Evolutionary conservation across 176 grass and related monocot species (phyloP), one percentile per base, ranked within the genome.

Genomic region (Ananas comosus): DNA sequence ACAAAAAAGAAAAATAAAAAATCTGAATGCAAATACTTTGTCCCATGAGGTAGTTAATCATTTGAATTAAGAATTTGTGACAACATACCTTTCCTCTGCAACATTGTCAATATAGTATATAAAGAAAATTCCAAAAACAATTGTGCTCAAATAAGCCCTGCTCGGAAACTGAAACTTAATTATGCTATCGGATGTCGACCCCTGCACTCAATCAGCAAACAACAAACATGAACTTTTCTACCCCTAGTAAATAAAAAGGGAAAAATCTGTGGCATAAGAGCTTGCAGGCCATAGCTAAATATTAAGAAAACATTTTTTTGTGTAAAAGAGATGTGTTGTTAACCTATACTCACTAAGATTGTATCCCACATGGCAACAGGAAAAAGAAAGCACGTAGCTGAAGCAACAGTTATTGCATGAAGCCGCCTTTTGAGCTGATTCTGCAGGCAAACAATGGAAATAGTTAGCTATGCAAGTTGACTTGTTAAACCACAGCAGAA

Each of bases 341-440:
- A 66, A 25, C 56, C 48, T 58, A 63, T 50, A 91, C 87, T 91
- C 70, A 99, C 94, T 80, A 99, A 80, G 33, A 99, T 99, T 67
- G 94, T 93, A 80, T 93, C 94, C 90, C 84, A 99, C 94, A 99
- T 91, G 13, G 94, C 94, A 76, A 99, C 83, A 68, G 94, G 94
- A 78, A 99, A 99, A 80, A 99, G 87, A 57, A 99, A 99, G 84
- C 94, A 99, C 13, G 94, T 88, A 47, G 94, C 94, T 70, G 89
- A 83, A 81, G 94, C 94, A 83, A 99, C 69, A 75, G 81, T 86
- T 81, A 99, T 88, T 52, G 89, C 89, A 90, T 99, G 90, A 79
- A 99, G 89, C 72, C 89, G 61, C 58, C 94, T 88, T 81, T 99
- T 99, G 72, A 93, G 89, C 70, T 93, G 94, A 93, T 90, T 99